A percentile compares a stretch with the other conserved stretches of the same genome.
These are phyloP conservation scores for Rhodotorula sphaerocarpa DNA, from an alignment of 768 basidiomycete genomes.

Conservation along the genomic window DNA sequence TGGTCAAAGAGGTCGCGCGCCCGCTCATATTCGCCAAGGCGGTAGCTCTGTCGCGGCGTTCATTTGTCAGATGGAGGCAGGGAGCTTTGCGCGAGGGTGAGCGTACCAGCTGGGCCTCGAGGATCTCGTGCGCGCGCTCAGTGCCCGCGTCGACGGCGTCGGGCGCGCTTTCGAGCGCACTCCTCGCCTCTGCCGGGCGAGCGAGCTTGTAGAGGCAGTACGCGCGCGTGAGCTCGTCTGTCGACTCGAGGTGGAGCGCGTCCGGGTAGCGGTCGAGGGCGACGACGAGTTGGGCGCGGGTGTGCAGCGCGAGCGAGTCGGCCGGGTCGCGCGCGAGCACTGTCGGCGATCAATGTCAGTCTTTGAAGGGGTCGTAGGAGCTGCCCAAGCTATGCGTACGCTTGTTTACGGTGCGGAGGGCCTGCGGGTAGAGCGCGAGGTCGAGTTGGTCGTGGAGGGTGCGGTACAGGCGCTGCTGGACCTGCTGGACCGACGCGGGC, in stretches of 20 bases:
- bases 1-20: constrained; percentile 45
- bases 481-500: too few relatives aligned
- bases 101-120: constrained; percentile 47
- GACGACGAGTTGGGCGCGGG: constrained; percentile 45
- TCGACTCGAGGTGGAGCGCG: constrained; percentile 39
- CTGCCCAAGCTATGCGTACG: constrained; percentile 42
- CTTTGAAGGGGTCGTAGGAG: too few relatives aligned
- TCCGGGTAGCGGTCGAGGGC: constrained; percentile 44
- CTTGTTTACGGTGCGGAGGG: constrained; percentile 43
- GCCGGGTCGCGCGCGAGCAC: constrained; percentile 43
- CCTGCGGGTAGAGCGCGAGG: constrained; percentile 41
- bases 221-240: constrained; percentile 40
- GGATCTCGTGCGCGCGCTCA: constrained; percentile 40
- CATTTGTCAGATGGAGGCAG: neutral
- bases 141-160: constrained; percentile 26
- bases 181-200: constrained; percentile 42
- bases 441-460: constrained; percentile 45
- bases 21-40: constrained; percentile 42
- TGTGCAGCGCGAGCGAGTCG: constrained; percentile 39
- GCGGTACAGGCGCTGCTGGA: constrained; percentile 7
- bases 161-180: constrained; percentile 35
- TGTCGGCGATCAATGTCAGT: constrained; percentile 16
- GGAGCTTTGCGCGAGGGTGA: neutral
- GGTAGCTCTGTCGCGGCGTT: constrained; percentile 40
- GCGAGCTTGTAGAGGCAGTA: constrained; percentile 47